Base-by-base conservation (phyloP, 2,329 filamentous ascomycete species). In the Pseudopithomyces maydicus region DNA sequence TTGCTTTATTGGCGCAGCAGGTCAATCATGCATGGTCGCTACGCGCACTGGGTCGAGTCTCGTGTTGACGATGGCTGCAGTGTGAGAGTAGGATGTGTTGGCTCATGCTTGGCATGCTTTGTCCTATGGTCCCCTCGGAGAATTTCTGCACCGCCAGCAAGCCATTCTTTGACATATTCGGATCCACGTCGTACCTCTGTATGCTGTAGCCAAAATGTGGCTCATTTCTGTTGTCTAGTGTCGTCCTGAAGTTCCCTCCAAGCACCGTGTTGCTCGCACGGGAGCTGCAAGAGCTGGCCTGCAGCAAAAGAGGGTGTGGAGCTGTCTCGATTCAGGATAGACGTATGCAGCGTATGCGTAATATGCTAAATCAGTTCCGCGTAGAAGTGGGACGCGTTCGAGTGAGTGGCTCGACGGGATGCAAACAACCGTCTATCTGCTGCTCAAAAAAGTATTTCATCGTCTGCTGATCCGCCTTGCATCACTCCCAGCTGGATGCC, bases 21-120 rank as follows among this genome's bases (percentile, higher is more conserved):
- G 67, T 72, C 69, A 71, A 69, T 51, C 48, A 23, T 75, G 73
- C 72, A 75, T 74, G 62, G 59, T 58, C 66, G 68, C 66, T 69
- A 69, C 67, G 65, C 68, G 63, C 62, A 64, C 38, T 62, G 38
- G 64, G 67, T 70, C 62, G 65, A 67, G 67, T 64, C 63, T 66
- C 47, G 20, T 69, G 69, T 69, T 59, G 67, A 61, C 65, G 67
- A 68, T 66, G 71, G 67, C 69, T 72, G 72, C 67, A 48, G 70
- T 72, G 70, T 66, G 69, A 64, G 66, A 65, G 65, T 57, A 54
- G 54, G 63, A 71, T 73, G 70, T 63, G 72, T 61, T 74, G 70
- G 67, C 70, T 57, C 44, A 29, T 41, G 62, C 65, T 68, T 69
- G 67, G 68, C 62, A 51, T 55, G 50, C 46, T 52, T 58, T 59